phyloP scores from a whole-genome alignment of 805 yeast genomes.

The Candida golubevii region DNA sequence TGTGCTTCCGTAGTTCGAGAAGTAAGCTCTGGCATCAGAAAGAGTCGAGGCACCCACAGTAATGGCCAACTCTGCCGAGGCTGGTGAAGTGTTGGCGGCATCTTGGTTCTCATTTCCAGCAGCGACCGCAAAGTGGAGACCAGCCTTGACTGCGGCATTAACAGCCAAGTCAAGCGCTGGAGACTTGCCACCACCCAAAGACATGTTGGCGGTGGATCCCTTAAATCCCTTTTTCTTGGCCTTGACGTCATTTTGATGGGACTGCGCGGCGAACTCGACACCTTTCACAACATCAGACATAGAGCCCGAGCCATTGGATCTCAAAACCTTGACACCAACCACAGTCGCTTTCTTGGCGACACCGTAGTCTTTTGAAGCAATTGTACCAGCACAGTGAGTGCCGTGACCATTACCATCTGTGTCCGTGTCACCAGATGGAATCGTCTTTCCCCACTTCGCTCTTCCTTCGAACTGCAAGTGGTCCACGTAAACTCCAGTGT shows the following conservation, averaged over 20 bases:
- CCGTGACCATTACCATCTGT: constrained; percentile 83
- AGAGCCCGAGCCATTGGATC: constrained; percentile 35
- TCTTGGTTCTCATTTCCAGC: constrained; percentile 61
- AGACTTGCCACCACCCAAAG: constrained; percentile 56
- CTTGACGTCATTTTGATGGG: constrained; percentile 35
- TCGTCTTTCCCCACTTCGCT: constrained; percentile 55
- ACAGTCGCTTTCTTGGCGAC: constrained; percentile 60
- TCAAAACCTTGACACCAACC: constrained; percentile 41
- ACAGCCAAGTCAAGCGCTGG: constrained; percentile 55
- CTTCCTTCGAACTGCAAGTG: constrained; percentile 66
- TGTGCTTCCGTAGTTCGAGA: constrained; percentile 51
- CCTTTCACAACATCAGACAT: constrained; percentile 42
- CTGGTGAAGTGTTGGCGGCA: constrained; percentile 59
- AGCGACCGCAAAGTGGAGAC: constrained; percentile 58
- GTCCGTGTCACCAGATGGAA: constrained; percentile 57
- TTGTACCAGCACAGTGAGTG: constrained; percentile 87
- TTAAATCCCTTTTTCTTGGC: constrained; percentile 44
- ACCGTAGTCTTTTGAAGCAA: constrained; percentile 77
- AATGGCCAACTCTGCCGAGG: constrained; percentile 51
- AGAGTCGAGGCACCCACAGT: constrained; percentile 49
- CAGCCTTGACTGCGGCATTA: constrained; percentile 53
- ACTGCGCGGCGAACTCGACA: constrained; percentile 42
- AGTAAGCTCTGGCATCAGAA: constrained; percentile 44
- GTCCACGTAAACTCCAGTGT: constrained; percentile 68
- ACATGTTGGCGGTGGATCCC: constrained; percentile 62